Base-by-base conservation (phyloP, 2,329 filamentous ascomycete species). In the Microsporum canis region DNA sequence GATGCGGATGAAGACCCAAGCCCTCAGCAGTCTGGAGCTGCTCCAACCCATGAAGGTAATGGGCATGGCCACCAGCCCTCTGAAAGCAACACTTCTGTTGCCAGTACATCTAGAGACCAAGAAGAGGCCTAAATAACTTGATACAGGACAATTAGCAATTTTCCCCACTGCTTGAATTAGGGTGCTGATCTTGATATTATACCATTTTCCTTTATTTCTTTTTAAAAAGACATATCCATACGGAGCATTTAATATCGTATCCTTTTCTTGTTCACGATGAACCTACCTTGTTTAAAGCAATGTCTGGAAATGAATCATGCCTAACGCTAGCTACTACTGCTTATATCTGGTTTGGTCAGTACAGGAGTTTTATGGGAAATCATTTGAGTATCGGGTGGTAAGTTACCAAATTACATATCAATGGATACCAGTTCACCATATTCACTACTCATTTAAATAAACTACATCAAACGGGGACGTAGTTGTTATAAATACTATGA, bases 1-100 rank as follows among this genome's bases (percentile, higher is more conserved):
- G 94, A 99, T 71, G 88, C 90, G 6, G 92, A 96, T 68, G 92
- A 97, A 63, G 90, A 95, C 66, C 89, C 79, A 4, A 75, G 78
- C 60, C 75, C 76, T 63, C 71, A 71, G 27, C 69, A 70, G n/a
- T 62, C 58, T 34, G 58, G 33, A n/a, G 7, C 69, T 27, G 62
- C 68, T 3, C 63, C 66, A 47, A 57, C 39, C 5, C 53, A 58
- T 43, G 62, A 62, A 41, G 23, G 17, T n/a, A 53, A 34, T 29
- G 49, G 14, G 7, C 57, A 5, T 36, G 41, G 36, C 8, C 61
- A 62, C 12, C 56, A 56, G 10, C 53, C 34, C 45, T 58, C 63
- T 4, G 62, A 62, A 43, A 63, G 47, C 29, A 59, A 45, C 31
- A n/a, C 41, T 1, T 59, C 57, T 49, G 31, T 8, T 10, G 49